Percentiles rank a stretch among this genome's conserved stretches.
These are phyloP conservation scores for Calocybe gangraenosa DNA, from an alignment of 768 basidiomycete genomes.

Conservation along the genomic window DNA sequence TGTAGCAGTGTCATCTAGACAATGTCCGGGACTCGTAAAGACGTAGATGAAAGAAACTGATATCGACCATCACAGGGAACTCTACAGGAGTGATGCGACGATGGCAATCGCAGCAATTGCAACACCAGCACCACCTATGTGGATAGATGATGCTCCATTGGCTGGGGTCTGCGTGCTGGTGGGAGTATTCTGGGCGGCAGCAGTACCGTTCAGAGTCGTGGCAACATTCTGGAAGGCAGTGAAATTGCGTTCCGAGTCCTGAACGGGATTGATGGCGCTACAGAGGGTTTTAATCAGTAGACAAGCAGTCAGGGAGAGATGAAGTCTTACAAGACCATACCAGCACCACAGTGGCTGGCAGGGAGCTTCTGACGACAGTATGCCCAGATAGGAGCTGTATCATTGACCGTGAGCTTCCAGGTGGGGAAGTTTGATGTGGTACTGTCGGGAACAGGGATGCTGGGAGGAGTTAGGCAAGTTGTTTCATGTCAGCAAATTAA, in stretches of 20 bases:
- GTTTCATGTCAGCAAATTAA: neutral
- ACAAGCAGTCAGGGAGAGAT: neutral
- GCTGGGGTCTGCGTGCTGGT: constrained; percentile 15
- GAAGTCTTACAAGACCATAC: constrained; percentile 47
- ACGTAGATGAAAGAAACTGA: constrained; percentile 4
- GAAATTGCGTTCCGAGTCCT: constrained; percentile 46
- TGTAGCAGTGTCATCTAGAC: constrained; percentile 21
- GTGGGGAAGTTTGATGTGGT: constrained; percentile 44
- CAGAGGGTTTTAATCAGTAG: neutral
- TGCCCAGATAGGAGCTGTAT: constrained; percentile 56
- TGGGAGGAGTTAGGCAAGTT: constrained; percentile 8
- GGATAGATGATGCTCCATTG: constrained; percentile 29
- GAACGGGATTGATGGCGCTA: constrained; percentile 55
- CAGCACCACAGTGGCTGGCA: constrained; percentile 43
- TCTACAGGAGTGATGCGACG: constrained; percentile 31
- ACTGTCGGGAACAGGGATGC: constrained; percentile 37
- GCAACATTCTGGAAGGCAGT: constrained; percentile 55
- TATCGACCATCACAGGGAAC: neutral
- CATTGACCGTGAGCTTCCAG: constrained; percentile 53
- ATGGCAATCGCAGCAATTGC: constrained; percentile 25
- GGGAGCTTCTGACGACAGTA: constrained; percentile 39
- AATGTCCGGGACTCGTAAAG: constrained; percentile 22
- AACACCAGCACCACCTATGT: constrained; percentile 28
- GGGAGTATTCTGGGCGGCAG: constrained; percentile 28
- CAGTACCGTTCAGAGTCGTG: constrained; percentile 48